Percentiles rank a stretch among this genome's conserved stretches.
Evolutionary conservation across 768 basidiomycete species (phyloP).

Genomic region (Chalciporus sphaerocephalus): DNA sequence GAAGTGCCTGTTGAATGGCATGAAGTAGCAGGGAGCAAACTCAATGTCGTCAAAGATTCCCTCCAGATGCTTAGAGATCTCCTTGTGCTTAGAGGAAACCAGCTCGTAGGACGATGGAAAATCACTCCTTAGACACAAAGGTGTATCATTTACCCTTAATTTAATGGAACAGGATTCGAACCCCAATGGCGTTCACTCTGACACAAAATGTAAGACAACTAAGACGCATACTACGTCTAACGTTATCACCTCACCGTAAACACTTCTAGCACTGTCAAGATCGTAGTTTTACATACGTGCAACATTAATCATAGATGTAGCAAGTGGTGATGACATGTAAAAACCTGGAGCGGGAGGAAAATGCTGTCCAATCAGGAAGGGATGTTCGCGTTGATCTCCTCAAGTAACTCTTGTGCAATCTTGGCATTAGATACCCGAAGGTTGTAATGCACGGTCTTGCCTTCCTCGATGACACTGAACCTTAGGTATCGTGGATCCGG

Average conservation of each 20-base stretch:
- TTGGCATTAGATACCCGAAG: slow-evolving; percentile 69
- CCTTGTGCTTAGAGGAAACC: slow-evolving; percentile 78
- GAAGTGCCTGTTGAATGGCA: slow-evolving; percentile 93
- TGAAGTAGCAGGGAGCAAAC: slow-evolving; percentile 89
- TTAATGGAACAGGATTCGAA: slow-evolving; percentile 22
- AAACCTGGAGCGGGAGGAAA: slow-evolving; percentile 4
- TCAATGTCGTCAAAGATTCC: slow-evolving; percentile 79
- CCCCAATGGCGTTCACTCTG: slow-evolving; percentile 5
- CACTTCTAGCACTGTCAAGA: slow-evolving; percentile 24
- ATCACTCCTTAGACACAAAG: slow-evolving; percentile 21
- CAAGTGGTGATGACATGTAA: slow-evolving; percentile 18
- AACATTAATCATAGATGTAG: slow-evolving; percentile 34
- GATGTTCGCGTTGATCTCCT: slow-evolving; percentile 45
- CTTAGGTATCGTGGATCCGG: slow-evolving; percentile 78
- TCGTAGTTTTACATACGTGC: slow-evolving; percentile 30
- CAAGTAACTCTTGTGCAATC: slow-evolving; percentile 64
- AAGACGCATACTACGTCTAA: slow-evolving; percentile 11
- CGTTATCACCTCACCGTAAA: slow-evolving; percentile 10
- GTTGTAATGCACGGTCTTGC: slow-evolving; percentile 65
- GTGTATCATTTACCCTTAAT: slow-evolving; percentile 26
- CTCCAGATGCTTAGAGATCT: slow-evolving; percentile 88
- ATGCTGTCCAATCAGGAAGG: slow-evolving; percentile 28
- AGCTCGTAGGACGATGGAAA: slow-evolving; percentile 75
- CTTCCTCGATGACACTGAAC: slow-evolving; percentile 66
- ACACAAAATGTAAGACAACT: slow-evolving; percentile 8